Evolutionary conservation across 2,329 filamentous ascomycete species (phyloP).

Genomic region (Stemphylium lycopersici): DNA sequence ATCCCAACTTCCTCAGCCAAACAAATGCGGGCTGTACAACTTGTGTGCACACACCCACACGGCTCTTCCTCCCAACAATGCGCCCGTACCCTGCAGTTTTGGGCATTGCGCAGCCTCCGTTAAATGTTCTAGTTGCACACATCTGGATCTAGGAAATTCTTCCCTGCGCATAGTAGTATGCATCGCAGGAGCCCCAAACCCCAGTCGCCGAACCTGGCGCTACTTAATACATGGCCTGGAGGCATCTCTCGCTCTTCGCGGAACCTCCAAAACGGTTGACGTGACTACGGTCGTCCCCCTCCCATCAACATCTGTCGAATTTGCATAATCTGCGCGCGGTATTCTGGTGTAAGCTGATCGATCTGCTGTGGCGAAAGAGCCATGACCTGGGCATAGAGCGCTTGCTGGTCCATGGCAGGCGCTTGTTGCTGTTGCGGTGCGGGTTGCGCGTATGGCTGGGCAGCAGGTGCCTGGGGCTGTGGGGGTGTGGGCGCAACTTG

Average conservation of each 20-base stretch:
- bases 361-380: slow-evolving; percentile 80
- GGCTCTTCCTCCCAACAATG: neutral
- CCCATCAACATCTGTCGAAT: slow-evolving; percentile 68
- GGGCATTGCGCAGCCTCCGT: neutral
- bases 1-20: neutral
- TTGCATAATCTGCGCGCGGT: slow-evolving; percentile 79
- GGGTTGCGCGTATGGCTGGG: slow-evolving; percentile 54
- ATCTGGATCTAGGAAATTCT: neutral
- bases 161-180: slow-evolving; percentile 1
- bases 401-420: slow-evolving; percentile 60
- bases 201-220: neutral
- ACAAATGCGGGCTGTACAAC: neutral
- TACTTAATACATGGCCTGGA: neutral
- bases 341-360: slow-evolving; percentile 74
- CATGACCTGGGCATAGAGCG: slow-evolving; percentile 81
- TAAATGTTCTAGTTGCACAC: neutral
- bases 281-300: slow-evolving; percentile 23
- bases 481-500: slow-evolving; percentile 60
- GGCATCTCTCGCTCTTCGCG: neutral
- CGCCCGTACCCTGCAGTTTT: neutral
- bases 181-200: neutral
- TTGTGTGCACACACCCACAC: neutral
- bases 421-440: slow-evolving; percentile 33
- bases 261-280: neutral
- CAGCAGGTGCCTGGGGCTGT: slow-evolving; percentile 47